Evolutionary conservation across 1,284 basidiomycete species (phyloP).

Genomic region (Moniliella sp.): DNA sequence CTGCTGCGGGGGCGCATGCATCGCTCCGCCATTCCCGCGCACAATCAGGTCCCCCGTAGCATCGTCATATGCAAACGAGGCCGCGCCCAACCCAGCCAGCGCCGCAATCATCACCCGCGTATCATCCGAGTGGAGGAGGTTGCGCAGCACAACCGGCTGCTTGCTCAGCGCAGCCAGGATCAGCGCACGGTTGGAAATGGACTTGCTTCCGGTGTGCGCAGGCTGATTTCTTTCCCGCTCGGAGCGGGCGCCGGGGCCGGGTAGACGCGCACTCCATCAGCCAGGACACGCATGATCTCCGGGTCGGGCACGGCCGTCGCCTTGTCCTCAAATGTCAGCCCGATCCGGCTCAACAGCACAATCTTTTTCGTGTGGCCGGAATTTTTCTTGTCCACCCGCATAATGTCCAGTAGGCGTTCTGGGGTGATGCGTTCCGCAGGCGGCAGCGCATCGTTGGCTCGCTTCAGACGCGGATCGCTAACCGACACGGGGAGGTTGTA

Average conservation of each 20-base stretch:
- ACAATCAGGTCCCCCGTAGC: constrained; percentile 79
- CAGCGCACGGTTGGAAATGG: constrained; percentile 82
- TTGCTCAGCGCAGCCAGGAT: constrained; percentile 74
- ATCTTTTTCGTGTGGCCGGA: constrained; percentile 68
- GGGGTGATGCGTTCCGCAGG: no score
- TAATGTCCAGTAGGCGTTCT: constrained; percentile 66
- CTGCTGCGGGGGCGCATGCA: constrained; percentile 38
- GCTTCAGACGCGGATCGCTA: constrained; percentile 22
- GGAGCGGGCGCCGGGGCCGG: no score
- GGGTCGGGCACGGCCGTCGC: constrained; percentile 64
- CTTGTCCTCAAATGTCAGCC: constrained; percentile 72
- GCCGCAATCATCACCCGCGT: constrained; percentile 98
- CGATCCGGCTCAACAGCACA: constrained; percentile 71
- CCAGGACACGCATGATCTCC: constrained; percentile 55
- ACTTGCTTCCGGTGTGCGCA: constrained; percentile 92
- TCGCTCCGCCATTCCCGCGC: constrained; percentile 56
- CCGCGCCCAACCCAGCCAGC: constrained; percentile 54
- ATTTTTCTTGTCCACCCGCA: constrained; percentile 94
- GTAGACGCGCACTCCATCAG: constrained; percentile 1
- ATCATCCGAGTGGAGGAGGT: constrained; percentile 86
- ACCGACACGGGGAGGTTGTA: constrained; percentile 28
- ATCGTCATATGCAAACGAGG: constrained; percentile 74
- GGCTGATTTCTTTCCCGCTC: constrained; percentile 41
- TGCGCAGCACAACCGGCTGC: constrained; percentile 68
- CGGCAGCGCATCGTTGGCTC: no score